Conservation (phyloP, 1,139 yeast genomes). For the Suhomyces ambrosiae region DNA sequence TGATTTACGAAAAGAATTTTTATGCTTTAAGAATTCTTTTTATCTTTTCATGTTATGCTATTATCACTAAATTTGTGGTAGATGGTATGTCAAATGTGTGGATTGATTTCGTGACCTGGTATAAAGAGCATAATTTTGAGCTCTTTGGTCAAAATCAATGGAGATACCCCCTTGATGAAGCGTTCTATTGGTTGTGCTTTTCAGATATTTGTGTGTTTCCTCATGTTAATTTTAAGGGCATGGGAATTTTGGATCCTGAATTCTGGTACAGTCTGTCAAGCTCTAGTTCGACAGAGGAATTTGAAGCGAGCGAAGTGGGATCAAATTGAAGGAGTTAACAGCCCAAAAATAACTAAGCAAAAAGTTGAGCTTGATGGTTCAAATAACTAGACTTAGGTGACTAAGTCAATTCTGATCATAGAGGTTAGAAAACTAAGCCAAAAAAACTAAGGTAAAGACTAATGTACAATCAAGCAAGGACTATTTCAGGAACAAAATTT, state of each 20-base stretch:
- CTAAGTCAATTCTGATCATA: too few species aligned
- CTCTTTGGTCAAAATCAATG: slow-evolving; percentile 20
- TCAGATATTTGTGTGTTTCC: slow-evolving; percentile 3
- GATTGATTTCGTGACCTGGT: slow-evolving; percentile 32
- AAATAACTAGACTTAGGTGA: too few species aligned
- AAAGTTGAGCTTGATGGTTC: too few species aligned
- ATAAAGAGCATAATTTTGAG: slow-evolving; percentile 16
- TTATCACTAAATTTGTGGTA: slow-evolving; percentile 26
- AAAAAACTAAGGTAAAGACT: too few species aligned
- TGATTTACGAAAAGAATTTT: slow-evolving; percentile 23
- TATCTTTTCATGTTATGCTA: slow-evolving; percentile 24
- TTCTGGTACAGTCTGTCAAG: not conserved
- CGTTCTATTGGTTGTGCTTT: slow-evolving; percentile 13
- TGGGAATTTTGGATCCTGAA: slow-evolving; percentile 8
- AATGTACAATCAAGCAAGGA: too few species aligned
- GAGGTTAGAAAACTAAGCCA: too few species aligned
- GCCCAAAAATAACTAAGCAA: too few species aligned
- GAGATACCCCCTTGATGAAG: slow-evolving; percentile 20
- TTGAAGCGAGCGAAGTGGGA: too few species aligned
- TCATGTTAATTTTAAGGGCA: not conserved
- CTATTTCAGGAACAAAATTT: too few species aligned
- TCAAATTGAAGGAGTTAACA: too few species aligned
- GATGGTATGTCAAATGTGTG: slow-evolving; percentile 26
- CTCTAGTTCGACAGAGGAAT: too few species aligned
- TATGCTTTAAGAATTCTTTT: slow-evolving; percentile 31